Percentiles rank a stretch among this genome's conserved stretches.
These are phyloP conservation scores for Beauveria varroae DNA, from an alignment of 2,329 filamentous ascomycete species.

Conservation along the genomic window DNA sequence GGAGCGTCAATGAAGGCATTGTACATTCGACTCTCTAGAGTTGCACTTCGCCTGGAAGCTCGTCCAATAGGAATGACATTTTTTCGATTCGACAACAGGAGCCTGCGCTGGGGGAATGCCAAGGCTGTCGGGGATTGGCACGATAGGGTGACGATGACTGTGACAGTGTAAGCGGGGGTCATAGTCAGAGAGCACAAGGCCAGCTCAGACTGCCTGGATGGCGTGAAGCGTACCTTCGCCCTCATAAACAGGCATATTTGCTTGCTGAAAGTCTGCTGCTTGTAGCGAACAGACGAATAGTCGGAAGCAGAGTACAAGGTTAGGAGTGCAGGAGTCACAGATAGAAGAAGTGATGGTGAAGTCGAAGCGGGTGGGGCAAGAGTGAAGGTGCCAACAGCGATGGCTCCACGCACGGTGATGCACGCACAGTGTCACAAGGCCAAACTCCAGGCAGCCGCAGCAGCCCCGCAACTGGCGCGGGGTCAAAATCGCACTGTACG, in stretches of 20 bases:
- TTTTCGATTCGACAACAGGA: slow-evolving; percentile 25
- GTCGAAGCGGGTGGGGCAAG: slow-evolving; percentile 25
- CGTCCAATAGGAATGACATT: slow-evolving; percentile 32
- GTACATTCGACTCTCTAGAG: slow-evolving; percentile 27
- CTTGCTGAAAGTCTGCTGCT: neutral
- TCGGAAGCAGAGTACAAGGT: slow-evolving; percentile 8
- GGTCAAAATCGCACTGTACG: neutral
- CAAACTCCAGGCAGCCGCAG: slow-evolving; percentile 3
- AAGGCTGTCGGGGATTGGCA: slow-evolving; percentile 17
- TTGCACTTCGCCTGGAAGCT: slow-evolving; percentile 33
- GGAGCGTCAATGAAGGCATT: slow-evolving; percentile 66
- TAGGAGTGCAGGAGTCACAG: slow-evolving; percentile 4
- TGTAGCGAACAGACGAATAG: slow-evolving; percentile 1
- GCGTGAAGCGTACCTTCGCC: neutral
- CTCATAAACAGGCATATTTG: neutral
- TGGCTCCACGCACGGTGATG: neutral
- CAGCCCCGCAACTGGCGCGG: neutral
- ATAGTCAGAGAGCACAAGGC: neutral
- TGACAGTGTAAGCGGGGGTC: slow-evolving; percentile 6
- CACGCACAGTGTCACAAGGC: slow-evolving; percentile 9
- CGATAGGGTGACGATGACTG: slow-evolving; percentile 26
- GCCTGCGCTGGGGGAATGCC: slow-evolving; percentile 20
- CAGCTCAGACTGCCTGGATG: neutral
- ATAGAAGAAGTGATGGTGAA: slow-evolving; percentile 11
- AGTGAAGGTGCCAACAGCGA: slow-evolving; percentile 14